A percentile compares a stretch with the other conserved stretches of the same genome.
phyloP scores from a whole-genome alignment of 129 eudicot genomes.

The Centella asiatica region DNA sequence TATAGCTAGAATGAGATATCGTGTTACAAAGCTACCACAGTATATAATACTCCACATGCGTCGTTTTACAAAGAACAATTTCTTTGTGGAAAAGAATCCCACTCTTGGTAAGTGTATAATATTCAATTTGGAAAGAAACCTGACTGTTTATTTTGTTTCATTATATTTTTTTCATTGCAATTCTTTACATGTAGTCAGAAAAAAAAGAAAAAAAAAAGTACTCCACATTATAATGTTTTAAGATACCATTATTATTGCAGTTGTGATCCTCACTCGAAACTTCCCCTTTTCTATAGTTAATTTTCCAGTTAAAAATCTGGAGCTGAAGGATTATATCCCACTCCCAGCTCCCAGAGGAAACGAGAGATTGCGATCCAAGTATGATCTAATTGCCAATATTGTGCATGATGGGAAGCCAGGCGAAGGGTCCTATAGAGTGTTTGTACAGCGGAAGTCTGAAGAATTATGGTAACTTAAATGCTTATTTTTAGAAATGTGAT shows the following conservation, averaged over 20 bases:
- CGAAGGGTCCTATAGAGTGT: slow-evolving; percentile 84
- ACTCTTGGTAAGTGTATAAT: slow-evolving; percentile 96
- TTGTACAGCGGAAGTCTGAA: slow-evolving; percentile 94
- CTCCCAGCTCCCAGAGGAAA: slow-evolving; percentile 59
- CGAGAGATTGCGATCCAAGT: slow-evolving; percentile 56
- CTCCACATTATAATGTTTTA: too few species aligned
- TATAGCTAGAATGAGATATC: slow-evolving; percentile 93
- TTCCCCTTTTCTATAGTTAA: slow-evolving; percentile 36
- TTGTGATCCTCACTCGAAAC: not conserved
- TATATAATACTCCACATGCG: slow-evolving; percentile 98
- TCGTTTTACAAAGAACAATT: slow-evolving; percentile 87
- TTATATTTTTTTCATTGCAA: not conserved
- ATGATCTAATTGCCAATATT: slow-evolving; percentile 80
- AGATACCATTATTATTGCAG: too few species aligned
- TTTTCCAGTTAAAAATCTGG: slow-evolving; percentile 94
- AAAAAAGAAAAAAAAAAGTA: too few species aligned
- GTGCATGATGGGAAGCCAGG: slow-evolving; percentile 99
- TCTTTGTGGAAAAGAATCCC: slow-evolving; percentile 95
- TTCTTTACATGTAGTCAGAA: too few species aligned
- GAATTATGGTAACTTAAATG: slow-evolving; percentile 60
- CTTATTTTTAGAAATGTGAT: not conserved
- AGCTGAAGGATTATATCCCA: slow-evolving; percentile 90
- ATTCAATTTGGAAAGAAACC: too few species aligned
- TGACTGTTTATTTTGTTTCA: too few species aligned
- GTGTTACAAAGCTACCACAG: slow-evolving; percentile 77